Base-by-base conservation (phyloP, 2,329 filamentous ascomycete species). In the Pleomassaria siparia region DNA sequence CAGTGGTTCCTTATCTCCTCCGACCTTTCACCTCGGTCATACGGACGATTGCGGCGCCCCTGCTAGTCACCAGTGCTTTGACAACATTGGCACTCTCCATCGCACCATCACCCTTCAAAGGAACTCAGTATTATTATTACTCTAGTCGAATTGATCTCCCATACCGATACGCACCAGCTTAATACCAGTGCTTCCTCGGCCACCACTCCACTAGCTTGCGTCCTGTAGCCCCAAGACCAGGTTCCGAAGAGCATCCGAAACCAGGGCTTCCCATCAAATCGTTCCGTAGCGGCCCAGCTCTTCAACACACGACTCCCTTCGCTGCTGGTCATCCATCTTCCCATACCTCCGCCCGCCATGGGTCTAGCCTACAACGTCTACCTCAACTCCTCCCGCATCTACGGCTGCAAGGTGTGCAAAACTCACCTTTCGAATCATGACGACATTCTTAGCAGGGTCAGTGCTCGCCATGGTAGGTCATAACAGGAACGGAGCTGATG, bases 371-470 rank as follows among this genome's bases (percentile, higher is more conserved):
- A 96, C 79, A 96, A 96, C 75, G 85, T 88, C 51, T 96, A 96
- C 72, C 85, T 96, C 56, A 89, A 85, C 72, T 87, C 88, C 67
- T 83, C 80, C 73, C 89, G 89, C 74, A 92, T 96, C 68, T 95
- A 94, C 72, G 91, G 89, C 57, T 96, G 71, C 82, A 92, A 92
- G 77, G 82, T 82, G 64, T 99, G 94, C 84, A 96, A 96, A 73
- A 89, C 94, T 7, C 94, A 99, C 69, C 83, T 99, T 15, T 87
- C 91, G 25, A 94, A 96, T 70, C 90, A 95, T 62, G 91, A 97
- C 61, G 91, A 96, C 66, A 96, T 99, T 58, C 91, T 97, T 56
- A 96, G 90, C 66, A 80, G 91, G 64, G 92, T 97, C 76, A 65
- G 86, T 62, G 35, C 29, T 30, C 29, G 29, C 29, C 29, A 30